These are phyloP conservation scores for Backusella mclennaniae DNA, from an alignment of 192 early-diverging fungal species.

Conservation along the genomic window DNA sequence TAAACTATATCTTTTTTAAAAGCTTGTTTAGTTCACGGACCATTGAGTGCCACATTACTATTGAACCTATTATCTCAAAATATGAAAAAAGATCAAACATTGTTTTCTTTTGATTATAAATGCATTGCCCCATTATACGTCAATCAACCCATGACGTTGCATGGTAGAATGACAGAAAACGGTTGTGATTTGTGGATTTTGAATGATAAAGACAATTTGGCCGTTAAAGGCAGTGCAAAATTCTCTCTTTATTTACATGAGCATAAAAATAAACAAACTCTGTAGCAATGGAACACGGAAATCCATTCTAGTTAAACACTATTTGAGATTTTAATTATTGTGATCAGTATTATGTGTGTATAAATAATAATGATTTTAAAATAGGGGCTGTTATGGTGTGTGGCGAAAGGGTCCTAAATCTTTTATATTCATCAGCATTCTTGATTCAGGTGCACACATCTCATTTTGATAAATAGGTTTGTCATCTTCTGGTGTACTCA, in stretches of 20 bases:
- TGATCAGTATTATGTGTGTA: background rate
- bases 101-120: conserved; percentile 10
- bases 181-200: conserved; percentile 14
- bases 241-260: background rate
- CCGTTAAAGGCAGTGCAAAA: conserved; percentile 13
- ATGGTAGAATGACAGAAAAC: background rate
- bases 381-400: background rate
- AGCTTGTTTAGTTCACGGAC: conserved; percentile 19
- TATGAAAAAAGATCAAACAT: background rate
- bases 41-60: conserved; percentile 16
- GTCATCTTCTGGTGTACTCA: background rate
- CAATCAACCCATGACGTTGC: background rate
- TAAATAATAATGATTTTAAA: background rate
- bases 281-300: background rate
- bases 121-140: conserved; percentile 12
- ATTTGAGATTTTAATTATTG: background rate
- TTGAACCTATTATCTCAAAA: background rate
- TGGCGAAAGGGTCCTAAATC: background rate
- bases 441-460: background rate
- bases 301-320: background rate
- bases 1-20: background rate
- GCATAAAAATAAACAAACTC: background rate
- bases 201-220: conserved; percentile 10
- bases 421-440: background rate
- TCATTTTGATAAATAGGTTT: background rate